Evolutionary conservation across 371 early-diverging fungal species (phyloP), one percentile per base, ranked within the genome.

Genomic region (Apophysomyces elegans): DNA sequence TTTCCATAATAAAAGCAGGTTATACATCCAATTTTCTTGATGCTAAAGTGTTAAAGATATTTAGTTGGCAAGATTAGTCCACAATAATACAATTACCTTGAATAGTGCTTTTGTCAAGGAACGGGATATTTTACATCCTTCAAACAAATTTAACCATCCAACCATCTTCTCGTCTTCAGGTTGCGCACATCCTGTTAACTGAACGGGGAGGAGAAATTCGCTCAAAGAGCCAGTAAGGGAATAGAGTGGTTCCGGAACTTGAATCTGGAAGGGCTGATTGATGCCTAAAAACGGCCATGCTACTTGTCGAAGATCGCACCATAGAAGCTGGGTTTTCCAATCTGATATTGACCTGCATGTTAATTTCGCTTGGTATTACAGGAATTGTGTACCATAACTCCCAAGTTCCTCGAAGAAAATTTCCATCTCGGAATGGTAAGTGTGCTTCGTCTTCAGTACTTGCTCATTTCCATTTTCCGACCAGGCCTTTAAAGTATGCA

Each of bases 321-420:
- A 74, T 46, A 72, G 44, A 43, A 72, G 47, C 13, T 62, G 69
- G 14, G 65, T 61, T 58, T 64, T 54, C 72, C 72, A 72, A 44
- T 67, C 72, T 75, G 37, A 14, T 57, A 13, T 35, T 64, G n/a
- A n/a, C 4, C 37, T 63, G 32, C 45, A 38, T 66, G 16, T 59
- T 36, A 59, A 26, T 65, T 62, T 41, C 44, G 8, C 41, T 47
- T 50, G 21, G 54, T 50, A 21, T 50, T 50, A 50, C 54, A 16
- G 21, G 8, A 4, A 50, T 50, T 18, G 4, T 18, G 16, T 50
- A 59, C 18, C 45, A 37, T 45, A 32, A 11, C 14, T 47, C 36
- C 59, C 1, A 59, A 46, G 14, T 65, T 37, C 11, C 59, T n/a
- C 7, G 21, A 41, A 47, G 57, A 32, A 56, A 63, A 26, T 38